These are phyloP conservation scores for Perilla frutescens DNA, from an alignment of 257 asterid species.

Conservation along the genomic window DNA sequence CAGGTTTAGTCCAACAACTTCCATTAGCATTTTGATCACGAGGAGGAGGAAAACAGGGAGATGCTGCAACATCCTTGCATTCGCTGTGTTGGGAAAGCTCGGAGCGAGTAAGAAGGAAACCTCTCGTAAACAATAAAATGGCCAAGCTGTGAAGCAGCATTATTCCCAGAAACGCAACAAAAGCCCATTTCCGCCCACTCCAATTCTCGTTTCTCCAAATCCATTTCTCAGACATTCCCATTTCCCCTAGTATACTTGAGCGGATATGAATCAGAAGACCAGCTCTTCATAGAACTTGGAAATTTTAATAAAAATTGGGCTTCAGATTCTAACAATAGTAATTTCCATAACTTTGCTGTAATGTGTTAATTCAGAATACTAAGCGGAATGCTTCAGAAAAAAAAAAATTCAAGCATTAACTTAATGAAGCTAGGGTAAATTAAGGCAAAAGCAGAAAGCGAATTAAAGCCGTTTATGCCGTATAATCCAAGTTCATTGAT, in stretches of 20 bases:
- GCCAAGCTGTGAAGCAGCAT: slow-evolving; percentile 67
- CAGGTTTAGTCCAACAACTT: slow-evolving; percentile 84
- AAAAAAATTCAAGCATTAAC: neutral
- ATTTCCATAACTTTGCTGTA: neutral
- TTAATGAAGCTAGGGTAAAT: slow-evolving; percentile 8
- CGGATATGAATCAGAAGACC: neutral
- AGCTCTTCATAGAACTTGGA: neutral
- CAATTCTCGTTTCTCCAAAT: slow-evolving; percentile 48
- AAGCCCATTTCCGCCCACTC: slow-evolving; percentile 63
- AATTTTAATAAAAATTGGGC: neutral
- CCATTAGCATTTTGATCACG: slow-evolving; percentile 39
- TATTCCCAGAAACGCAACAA: slow-evolving; percentile 56
- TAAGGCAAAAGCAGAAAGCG: neutral
- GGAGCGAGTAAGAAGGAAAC: slow-evolving; percentile 93
- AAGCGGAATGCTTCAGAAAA: neutral
- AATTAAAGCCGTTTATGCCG: neutral
- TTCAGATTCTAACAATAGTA: neutral
- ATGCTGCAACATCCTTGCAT: slow-evolving; percentile 68
- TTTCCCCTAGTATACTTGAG: neutral
- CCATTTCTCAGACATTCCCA: slow-evolving; percentile 30
- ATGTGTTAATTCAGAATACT: neutral
- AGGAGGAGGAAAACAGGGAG: slow-evolving; percentile 68
- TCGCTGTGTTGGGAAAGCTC: slow-evolving; percentile 82
- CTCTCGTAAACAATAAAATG: slow-evolving; percentile 77
- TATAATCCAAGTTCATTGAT: neutral